Base-by-base conservation (phyloP, 2,329 filamentous ascomycete species). In the Neofusicoccum laricinum region DNA sequence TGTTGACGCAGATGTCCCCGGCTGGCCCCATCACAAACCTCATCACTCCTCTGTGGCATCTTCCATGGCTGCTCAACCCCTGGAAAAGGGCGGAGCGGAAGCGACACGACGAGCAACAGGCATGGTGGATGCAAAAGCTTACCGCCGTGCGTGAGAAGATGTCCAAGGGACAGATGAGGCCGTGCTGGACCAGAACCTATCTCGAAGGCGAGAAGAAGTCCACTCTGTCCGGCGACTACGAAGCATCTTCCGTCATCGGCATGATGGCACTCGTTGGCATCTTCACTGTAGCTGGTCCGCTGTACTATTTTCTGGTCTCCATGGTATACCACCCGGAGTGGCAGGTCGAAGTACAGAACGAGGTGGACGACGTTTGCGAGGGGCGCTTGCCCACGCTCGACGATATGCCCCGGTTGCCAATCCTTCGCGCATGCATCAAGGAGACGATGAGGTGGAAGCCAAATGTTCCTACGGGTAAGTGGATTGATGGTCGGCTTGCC, bases 371-470 rank as follows among this genome's bases (percentile, higher is more conserved):
- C 8, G 82, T 86, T 1, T 85, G 83, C 63, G 40, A 50, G 25
- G 62, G 49, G n/a, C 78, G 81, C 19, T 78, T 86, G 75, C 85
- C 85, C 0, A 81, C 74, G 14, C 78, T 82, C 38, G 74, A 76
- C 7, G 83, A 87, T 68, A 81, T 80, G 67, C 73, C 81, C 2
- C 72, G 80, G 15, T 73, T 87, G 19, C 85, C 85, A 0, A 84
- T 78, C 0, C 78, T 86, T 10, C 77, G 84, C 15, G 85, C 85
- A 1, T 83, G 83, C 46, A 73, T 87, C 30, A 86, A 87, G 72
- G 85, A 88, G 73, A 84, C 82, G 14, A 71, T 86, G n/a, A 76
- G 85, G 49, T 87, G 85, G 85, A 77, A 84, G 59, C 85, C 84
- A 4, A 80, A 83, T 40, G 83, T 86, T 4, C 83, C 84, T n/a